Evolutionary conservation across 805 yeast genomes (phyloP).

Genomic region (Spathaspora girioi): DNA sequence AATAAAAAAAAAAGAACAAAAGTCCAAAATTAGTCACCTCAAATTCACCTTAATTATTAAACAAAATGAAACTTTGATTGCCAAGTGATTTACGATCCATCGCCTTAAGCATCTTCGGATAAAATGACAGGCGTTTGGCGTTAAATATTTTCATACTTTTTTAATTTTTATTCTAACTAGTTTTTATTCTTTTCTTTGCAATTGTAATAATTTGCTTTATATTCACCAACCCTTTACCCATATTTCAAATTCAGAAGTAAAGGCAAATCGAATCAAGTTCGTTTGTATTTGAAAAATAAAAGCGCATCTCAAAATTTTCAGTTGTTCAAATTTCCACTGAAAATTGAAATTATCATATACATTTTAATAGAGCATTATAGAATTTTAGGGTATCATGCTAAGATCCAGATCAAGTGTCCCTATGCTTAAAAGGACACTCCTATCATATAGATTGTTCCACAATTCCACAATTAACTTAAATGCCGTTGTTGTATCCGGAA

Average conservation of each 20-base stretch:
- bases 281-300: not conserved
- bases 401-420: not conserved
- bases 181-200: not conserved
- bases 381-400: not conserved
- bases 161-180: not conserved
- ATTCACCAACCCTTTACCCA: not conserved
- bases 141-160: not conserved
- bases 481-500: constrained; percentile 40
- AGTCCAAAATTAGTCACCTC: not conserved
- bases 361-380: not conserved
- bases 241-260: not conserved
- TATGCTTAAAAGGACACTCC: not conserved
- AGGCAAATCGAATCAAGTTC: not conserved
- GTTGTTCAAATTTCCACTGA: not conserved
- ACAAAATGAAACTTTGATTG: not conserved
- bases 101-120: not conserved
- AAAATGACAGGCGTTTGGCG: not conserved
- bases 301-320: not conserved
- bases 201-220: not conserved
- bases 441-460: constrained; percentile 5
- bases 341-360: no score
- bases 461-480: constrained; percentile 13
- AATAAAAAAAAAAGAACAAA: not conserved
- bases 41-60: not conserved
- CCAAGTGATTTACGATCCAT: not conserved